Conservation (phyloP, 148 eudicot species). For the Diospyros kaki region DNA sequence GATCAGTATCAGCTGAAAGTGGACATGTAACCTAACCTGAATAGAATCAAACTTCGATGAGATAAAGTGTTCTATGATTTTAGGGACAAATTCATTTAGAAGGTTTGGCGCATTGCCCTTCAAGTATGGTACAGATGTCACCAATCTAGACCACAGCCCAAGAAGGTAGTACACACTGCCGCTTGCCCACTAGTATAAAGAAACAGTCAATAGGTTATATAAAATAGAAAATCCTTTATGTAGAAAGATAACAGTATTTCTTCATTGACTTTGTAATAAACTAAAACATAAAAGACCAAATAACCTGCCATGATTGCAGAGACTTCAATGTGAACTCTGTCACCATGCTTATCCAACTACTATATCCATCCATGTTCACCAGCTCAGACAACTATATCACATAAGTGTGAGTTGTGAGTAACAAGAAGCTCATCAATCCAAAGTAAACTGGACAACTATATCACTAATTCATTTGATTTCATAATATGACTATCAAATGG, state of each 20-base stretch:
- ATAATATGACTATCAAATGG: not conserved
- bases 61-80: slow-evolving; percentile 79
- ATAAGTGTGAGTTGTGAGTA: not conserved
- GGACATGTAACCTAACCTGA: slow-evolving; percentile 45
- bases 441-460: not conserved
- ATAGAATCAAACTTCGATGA: slow-evolving; percentile 78
- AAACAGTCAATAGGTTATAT: slow-evolving; percentile 10
- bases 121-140: slow-evolving; percentile 68
- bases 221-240: not conserved
- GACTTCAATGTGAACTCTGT: slow-evolving; percentile 65
- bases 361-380: slow-evolving; percentile 50
- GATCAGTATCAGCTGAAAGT: slow-evolving; percentile 4
- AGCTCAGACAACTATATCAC: slow-evolving; percentile 49
- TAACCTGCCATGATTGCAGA: slow-evolving; percentile 69
- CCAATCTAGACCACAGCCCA: slow-evolving; percentile 89
- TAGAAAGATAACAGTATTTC: not conserved
- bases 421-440: not conserved
- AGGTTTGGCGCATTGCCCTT: slow-evolving; percentile 62
- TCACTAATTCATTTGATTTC: not conserved
- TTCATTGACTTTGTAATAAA: not conserved
- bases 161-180: slow-evolving; percentile 90
- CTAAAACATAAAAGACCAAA: slow-evolving; percentile 9
- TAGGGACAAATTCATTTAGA: slow-evolving; percentile 80
- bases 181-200: slow-evolving; percentile 72
- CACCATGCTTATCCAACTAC: slow-evolving; percentile 53